Base-by-base conservation (phyloP, 139 green algal species). In the Coccomyxa sp. region DNA sequence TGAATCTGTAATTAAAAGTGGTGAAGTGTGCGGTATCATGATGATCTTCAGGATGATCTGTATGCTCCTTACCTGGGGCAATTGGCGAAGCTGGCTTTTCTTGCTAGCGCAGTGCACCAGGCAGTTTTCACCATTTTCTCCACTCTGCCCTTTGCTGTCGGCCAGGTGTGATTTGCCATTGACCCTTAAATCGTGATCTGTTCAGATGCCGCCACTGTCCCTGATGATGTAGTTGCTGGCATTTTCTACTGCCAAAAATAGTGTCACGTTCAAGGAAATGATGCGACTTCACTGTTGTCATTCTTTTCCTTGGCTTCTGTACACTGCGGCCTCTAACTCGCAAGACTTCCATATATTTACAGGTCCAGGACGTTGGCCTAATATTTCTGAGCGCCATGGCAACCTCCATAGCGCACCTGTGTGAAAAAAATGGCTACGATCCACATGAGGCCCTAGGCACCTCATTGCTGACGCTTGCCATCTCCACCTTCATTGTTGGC, bases 351-450 rank as follows among this genome's bases (percentile, higher is more conserved):
- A 71, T 68, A 68, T 71, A 4, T 1, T 71, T 11, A 71, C 63
- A 86, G 78, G 86, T 90, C 67, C 88, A 91, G 59, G 88, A 95
- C 76, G 91, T 95, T 14, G 93, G 94, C 17, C 87, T 97, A 21
- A 96, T 97, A 67, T 95, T 97, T 79, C 85, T 97, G 84, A 92
- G 85, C 11, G 85, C 92, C 14, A 95, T 96, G 85, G 91, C 93
- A 57, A 90, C 88, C 0, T 89, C 85, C 18, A 89, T 96, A 0
- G 92, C 92, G 10, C 59, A 45, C n/a, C 58, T 81, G 28, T 15
- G 60, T 18, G 76, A 82, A 13, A 82, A 84, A 16, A 60, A 84
- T 21, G 87, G 83, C 13, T 32, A 83, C n/a, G 1, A 63, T 12
- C 80, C 30, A 0, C 76, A 59, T 0, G 87, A 89, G 74, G 89